These are phyloP conservation scores for Erigeron philadelphicus DNA, from an alignment of 140 eudicot genomes.

Conservation along the genomic window DNA sequence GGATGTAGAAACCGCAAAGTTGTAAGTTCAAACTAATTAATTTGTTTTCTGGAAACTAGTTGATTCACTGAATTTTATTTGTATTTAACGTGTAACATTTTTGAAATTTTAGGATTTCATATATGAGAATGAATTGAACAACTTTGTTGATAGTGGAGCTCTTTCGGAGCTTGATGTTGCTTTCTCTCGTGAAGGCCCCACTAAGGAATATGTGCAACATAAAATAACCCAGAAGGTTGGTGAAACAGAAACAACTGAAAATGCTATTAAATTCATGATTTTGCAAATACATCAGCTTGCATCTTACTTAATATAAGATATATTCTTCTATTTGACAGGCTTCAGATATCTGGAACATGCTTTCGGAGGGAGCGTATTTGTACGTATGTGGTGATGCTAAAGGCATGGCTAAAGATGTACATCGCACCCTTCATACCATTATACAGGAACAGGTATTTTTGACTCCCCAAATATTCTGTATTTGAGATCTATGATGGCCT, in stretches of 20 bases:
- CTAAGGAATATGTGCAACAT: conserved; percentile 94
- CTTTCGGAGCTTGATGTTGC: conserved; percentile 85
- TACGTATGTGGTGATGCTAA: conserved; percentile 99
- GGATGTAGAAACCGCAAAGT: conserved; percentile 90
- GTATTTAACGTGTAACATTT: conserved; percentile 6
- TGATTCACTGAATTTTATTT: background rate
- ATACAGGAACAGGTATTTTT: conserved; percentile 78
- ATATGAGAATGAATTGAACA: conserved; percentile 66
- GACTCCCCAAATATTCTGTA: background rate
- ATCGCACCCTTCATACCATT: conserved; percentile 88
- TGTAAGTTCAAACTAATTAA: conserved; percentile 40
- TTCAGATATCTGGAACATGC: conserved; percentile 75
- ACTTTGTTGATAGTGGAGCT: conserved; percentile 73
- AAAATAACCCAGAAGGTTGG: conserved; percentile 76
- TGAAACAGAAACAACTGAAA: background rate
- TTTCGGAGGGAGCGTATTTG: conserved; percentile 76
- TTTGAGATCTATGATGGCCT: background rate
- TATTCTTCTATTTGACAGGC: conserved; percentile 43
- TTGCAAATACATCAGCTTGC: background rate
- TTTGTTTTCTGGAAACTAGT: background rate
- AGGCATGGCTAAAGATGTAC: conserved; percentile 99
- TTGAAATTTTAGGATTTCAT: conserved; percentile 60
- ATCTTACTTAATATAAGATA: background rate
- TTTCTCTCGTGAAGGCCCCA: conserved; percentile 85
- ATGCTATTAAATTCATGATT: background rate